Evolutionary conservation across 2,329 filamentous ascomycete species (phyloP).

Genomic region (Paecilomyces variotii): DNA sequence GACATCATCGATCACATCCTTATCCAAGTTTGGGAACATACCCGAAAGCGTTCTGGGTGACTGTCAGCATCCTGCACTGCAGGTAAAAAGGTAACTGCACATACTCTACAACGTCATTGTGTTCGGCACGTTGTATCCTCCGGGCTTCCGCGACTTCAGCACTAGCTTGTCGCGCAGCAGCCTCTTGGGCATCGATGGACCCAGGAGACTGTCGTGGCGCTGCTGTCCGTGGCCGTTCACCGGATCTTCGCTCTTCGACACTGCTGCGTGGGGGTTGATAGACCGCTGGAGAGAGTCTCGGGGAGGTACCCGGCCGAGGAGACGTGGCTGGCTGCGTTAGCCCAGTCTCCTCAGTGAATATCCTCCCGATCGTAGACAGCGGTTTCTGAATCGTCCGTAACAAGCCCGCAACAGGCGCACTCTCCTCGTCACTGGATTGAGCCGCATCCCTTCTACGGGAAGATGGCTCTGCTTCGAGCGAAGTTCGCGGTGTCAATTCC

Average conservation of each 20-base stretch:
- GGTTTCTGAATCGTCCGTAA: conserved; percentile 87
- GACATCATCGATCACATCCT: conserved; percentile 92
- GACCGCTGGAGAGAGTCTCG: conserved; percentile 43
- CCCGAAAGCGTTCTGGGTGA: conserved; percentile 62
- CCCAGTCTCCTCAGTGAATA: conserved; percentile 68
- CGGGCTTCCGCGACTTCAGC: conserved; percentile 84
- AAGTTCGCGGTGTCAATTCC: conserved; percentile 53
- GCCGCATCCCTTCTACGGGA: conserved; percentile 24
- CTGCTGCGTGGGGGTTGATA: conserved; percentile 37
- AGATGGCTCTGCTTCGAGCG: conserved; percentile 53
- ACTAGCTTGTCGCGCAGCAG: conserved; percentile 81
- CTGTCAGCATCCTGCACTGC: conserved; percentile 1
- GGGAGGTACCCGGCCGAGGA: conserved; percentile 40
- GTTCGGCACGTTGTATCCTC: conserved; percentile 72
- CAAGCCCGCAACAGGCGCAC: conserved; percentile 73
- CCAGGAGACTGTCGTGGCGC: conserved; percentile 24
- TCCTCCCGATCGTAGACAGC: conserved; percentile 82
- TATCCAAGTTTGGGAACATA: conserved; percentile 95
- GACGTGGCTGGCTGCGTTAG: conserved; percentile 30
- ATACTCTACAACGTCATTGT: conserved; percentile 77
- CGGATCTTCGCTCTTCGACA: conserved; percentile 21
- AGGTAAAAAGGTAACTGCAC: conserved; percentile 11
- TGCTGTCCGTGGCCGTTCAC: conserved; percentile 15
- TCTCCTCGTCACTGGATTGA: conserved; percentile 55
- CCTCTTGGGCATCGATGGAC: conserved; percentile 67